Percentiles rank a stretch among this genome's conserved stretches.
These are phyloP conservation scores for Stylonectria norvegica DNA, from an alignment of 2,329 filamentous ascomycete species.

Conservation along the genomic window DNA sequence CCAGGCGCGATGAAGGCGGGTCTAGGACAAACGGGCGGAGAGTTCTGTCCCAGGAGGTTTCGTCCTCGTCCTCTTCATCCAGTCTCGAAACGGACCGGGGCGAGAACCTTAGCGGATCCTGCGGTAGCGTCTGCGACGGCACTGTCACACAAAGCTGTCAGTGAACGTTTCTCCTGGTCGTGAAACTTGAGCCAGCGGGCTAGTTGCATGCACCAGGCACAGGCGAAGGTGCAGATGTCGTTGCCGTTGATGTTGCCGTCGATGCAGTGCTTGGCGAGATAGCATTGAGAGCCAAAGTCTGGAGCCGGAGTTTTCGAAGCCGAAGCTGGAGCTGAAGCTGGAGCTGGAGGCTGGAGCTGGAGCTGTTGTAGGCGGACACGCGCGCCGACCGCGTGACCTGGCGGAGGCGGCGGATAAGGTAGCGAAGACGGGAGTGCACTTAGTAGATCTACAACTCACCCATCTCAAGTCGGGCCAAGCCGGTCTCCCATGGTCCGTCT, in stretches of 20 bases:
- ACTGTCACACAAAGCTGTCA: slow-evolving; percentile 39
- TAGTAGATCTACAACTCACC: slow-evolving; percentile 28
- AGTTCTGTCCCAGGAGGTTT: slow-evolving; percentile 49
- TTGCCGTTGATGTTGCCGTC: background rate
- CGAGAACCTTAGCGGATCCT: slow-evolving; percentile 51
- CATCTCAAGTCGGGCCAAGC: slow-evolving; percentile 32
- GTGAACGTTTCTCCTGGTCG: slow-evolving; percentile 14
- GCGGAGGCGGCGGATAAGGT: too few species aligned
- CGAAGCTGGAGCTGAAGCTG: too few species aligned
- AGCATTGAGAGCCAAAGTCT: too few species aligned
- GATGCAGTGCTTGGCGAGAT: too few species aligned
- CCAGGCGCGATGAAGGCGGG: slow-evolving; percentile 39
- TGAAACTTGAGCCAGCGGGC: too few species aligned
- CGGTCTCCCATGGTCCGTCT: slow-evolving; percentile 32
- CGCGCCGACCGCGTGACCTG: too few species aligned
- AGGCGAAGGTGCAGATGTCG: background rate
- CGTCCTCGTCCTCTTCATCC: slow-evolving; percentile 52
- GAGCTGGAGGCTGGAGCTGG: too few species aligned
- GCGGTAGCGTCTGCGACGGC: slow-evolving; percentile 57
- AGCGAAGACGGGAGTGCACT: too few species aligned
- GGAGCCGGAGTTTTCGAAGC: too few species aligned
- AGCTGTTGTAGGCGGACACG: background rate
- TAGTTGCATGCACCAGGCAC: background rate
- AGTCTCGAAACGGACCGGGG: slow-evolving; percentile 49
- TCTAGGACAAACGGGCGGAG: slow-evolving; percentile 46